Conservation (phyloP, 768 basidiomycete genomes). For the Lactarius vividus region DNA sequence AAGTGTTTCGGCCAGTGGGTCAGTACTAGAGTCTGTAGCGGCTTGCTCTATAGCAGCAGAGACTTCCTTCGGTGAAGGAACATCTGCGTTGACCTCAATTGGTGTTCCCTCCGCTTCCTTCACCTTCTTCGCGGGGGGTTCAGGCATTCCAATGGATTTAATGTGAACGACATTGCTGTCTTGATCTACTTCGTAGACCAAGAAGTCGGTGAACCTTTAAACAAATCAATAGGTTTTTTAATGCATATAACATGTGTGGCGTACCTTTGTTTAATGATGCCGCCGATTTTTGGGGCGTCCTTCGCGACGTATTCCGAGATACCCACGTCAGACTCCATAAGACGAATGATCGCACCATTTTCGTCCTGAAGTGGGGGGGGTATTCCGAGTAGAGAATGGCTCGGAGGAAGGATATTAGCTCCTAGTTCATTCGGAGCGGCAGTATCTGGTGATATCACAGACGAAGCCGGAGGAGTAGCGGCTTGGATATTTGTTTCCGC, state of each 20-base stretch:
- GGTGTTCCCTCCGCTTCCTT: slow-evolving; percentile 33
- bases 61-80: slow-evolving; percentile 19
- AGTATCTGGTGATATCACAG: slow-evolving; percentile 30
- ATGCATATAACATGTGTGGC: slow-evolving; percentile 27
- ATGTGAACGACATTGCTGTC: slow-evolving; percentile 79
- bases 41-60: slow-evolving; percentile 24
- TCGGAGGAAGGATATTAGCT: slow-evolving; percentile 56
- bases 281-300: slow-evolving; percentile 70
- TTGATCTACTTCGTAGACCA: slow-evolving; percentile 88
- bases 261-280: slow-evolving; percentile 96
- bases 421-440: slow-evolving; percentile 7
- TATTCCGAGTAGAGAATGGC: slow-evolving; percentile 65
- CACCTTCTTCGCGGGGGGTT: slow-evolving; percentile 47
- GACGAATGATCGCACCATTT: slow-evolving; percentile 53
- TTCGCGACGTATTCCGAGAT: slow-evolving; percentile 83
- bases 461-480: slow-evolving; percentile 15
- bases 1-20: background rate
- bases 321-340: slow-evolving; percentile 79
- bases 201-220: slow-evolving; percentile 90
- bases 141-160: slow-evolving; percentile 72
- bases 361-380: slow-evolving; percentile 48
- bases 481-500: slow-evolving; percentile 14
- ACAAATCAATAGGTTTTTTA: slow-evolving; percentile 16
- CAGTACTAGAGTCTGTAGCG: background rate
- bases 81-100: slow-evolving; percentile 21